Percentiles rank a stretch among this genome's conserved stretches.
phyloP scores from a whole-genome alignment of 179 eudicot species.

The Carnegiea gigantea region DNA sequence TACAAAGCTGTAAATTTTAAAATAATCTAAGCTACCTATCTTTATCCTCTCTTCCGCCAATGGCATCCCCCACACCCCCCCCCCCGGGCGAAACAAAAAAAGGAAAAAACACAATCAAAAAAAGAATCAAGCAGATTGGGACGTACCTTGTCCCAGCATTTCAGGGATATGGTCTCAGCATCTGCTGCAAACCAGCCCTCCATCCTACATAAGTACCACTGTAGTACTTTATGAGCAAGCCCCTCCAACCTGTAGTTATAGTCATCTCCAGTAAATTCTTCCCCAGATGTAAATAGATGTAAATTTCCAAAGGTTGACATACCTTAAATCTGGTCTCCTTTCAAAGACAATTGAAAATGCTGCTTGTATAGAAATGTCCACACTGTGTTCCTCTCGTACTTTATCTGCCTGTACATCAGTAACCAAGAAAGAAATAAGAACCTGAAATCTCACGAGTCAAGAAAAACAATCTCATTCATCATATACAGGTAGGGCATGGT shows the following conservation, averaged over 20 bases:
- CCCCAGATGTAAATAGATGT: not conserved
- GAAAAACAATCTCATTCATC: slow-evolving; percentile 6
- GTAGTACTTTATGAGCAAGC: slow-evolving; percentile 88
- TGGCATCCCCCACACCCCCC: not conserved
- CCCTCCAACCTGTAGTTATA: slow-evolving; percentile 77
- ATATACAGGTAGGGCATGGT: not conserved
- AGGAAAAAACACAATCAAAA: not conserved
- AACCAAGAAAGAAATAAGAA: slow-evolving; percentile 11
- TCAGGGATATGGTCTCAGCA: slow-evolving; percentile 92
- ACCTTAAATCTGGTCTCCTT: slow-evolving; percentile 93
- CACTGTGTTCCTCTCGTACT: slow-evolving; percentile 63
- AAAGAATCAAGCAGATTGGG: slow-evolving; percentile 6
- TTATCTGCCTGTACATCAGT: slow-evolving; percentile 53
- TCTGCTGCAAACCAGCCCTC: slow-evolving; percentile 99
- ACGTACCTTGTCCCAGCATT: slow-evolving; percentile 88
- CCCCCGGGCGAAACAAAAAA: not conserved
- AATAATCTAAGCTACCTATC: not conserved
- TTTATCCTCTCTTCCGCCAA: too few relatives aligned
- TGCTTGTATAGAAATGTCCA: slow-evolving; percentile 73
- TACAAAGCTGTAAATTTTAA: not conserved
- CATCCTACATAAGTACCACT: slow-evolving; percentile 99
- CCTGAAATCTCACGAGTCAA: not conserved
- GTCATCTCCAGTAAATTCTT: slow-evolving; percentile 7
- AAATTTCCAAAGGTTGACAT: slow-evolving; percentile 3
- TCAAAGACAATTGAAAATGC: slow-evolving; percentile 86